A percentile compares a stretch with the other conserved stretches of the same genome.
These are phyloP conservation scores for Coprinellus micaceus DNA, from an alignment of 768 basidiomycete genomes.

Conservation along the genomic window DNA sequence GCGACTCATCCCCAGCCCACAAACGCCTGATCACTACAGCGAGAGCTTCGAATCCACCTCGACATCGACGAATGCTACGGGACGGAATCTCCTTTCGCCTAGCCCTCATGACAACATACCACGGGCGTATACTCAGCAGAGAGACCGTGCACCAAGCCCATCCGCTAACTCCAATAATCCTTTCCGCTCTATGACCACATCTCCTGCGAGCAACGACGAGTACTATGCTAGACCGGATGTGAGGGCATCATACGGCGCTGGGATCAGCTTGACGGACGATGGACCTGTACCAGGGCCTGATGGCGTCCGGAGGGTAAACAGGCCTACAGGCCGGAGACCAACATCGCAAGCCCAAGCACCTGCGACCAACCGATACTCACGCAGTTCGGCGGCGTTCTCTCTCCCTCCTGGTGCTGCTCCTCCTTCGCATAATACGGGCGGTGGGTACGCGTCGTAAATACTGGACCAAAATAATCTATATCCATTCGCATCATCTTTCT, in stretches of 20 bases:
- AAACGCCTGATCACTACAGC: slow-evolving; percentile 34
- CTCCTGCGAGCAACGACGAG: slow-evolving; percentile 38
- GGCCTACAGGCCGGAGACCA: slow-evolving; percentile 54
- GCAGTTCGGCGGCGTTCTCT: slow-evolving; percentile 45
- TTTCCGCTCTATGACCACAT: slow-evolving; percentile 47
- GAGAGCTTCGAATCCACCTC: slow-evolving; percentile 37
- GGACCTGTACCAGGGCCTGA: slow-evolving; percentile 80
- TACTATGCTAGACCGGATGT: slow-evolving; percentile 23
- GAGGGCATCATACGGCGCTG: slow-evolving; percentile 3
- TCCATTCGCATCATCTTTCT: slow-evolving; percentile 4
- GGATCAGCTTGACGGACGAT: slow-evolving; percentile 72
- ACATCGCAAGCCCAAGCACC: slow-evolving; percentile 56
- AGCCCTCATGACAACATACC: slow-evolving; percentile 23
- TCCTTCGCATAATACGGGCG: slow-evolving; percentile 41
- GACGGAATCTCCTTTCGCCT: slow-evolving; percentile 29
- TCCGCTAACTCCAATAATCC: slow-evolving; percentile 48
- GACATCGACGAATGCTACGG: slow-evolving; percentile 11
- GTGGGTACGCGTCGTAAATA: slow-evolving; percentile 11
- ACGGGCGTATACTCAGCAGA: slow-evolving; percentile 14
- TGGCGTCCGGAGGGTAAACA: slow-evolving; percentile 75
- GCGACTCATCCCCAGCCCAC: slow-evolving; percentile 42
- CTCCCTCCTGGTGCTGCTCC: slow-evolving; percentile 78
- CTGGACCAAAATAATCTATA: slow-evolving; percentile 9
- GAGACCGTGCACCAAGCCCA: slow-evolving; percentile 22
- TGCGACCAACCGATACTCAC: slow-evolving; percentile 66